A percentile compares a stretch with the other conserved stretches of the same genome.
Conservation (phyloP, 495 filamentous ascomycete species). For the Xylaria castorea region DNA sequence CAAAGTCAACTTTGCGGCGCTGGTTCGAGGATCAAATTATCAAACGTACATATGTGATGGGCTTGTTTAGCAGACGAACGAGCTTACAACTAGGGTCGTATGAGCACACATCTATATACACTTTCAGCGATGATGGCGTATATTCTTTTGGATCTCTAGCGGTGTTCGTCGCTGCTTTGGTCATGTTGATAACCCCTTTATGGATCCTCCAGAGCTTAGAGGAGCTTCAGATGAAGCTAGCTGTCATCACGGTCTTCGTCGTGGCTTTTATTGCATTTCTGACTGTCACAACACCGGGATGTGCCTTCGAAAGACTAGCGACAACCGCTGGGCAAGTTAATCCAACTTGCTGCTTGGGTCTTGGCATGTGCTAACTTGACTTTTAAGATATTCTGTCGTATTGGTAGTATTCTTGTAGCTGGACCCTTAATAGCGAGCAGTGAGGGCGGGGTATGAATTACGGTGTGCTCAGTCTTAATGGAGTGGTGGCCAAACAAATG, state of each 20-base stretch:
- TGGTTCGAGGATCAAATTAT: conserved; percentile 10
- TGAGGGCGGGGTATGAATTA: too few species aligned
- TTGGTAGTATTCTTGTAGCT: conserved; percentile 13
- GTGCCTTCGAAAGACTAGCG: conserved; percentile 2
- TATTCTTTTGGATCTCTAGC: not conserved
- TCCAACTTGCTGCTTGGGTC: not conserved
- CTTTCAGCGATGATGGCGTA: conserved; percentile 1
- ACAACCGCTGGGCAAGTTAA: conserved; percentile 12
- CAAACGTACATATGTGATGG: not conserved
- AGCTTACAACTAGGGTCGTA: not conserved
- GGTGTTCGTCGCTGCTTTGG: not conserved
- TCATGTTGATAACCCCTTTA: not conserved
- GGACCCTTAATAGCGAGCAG: not conserved
- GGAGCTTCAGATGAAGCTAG: not conserved
- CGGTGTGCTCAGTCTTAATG: too few species aligned
- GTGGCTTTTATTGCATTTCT: not conserved
- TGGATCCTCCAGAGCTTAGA: not conserved
- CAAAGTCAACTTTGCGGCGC: not conserved
- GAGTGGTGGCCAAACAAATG: too few species aligned
- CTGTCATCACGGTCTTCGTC: not conserved
- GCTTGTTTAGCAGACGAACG: not conserved
- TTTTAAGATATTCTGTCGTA: not conserved
- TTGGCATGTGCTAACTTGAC: not conserved
- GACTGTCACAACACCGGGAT: not conserved
- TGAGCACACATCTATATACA: not conserved